phyloP scores from a whole-genome alignment of 2,329 filamentous ascomycete species.

The Blastomyces percursus region DNA sequence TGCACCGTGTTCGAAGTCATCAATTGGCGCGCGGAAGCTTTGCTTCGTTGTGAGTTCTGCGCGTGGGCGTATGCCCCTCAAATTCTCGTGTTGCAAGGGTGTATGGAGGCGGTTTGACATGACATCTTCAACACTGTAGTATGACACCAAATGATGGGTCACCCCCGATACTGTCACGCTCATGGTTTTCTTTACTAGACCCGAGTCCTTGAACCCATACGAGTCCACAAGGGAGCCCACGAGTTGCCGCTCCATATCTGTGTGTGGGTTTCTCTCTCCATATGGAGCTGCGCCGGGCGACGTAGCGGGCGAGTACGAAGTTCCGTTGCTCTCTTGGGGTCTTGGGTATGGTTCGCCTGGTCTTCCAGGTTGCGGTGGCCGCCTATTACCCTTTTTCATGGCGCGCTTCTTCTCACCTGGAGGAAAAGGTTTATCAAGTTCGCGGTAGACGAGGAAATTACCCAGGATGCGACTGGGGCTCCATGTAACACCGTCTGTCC shows the following conservation, averaged over 20 bases:
- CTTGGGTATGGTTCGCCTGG: constrained; percentile 45
- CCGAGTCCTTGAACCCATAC: constrained; percentile 72
- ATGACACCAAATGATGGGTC: constrained; percentile 76
- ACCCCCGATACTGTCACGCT: constrained; percentile 64
- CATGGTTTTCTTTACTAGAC: constrained; percentile 87
- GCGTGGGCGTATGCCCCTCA: constrained; percentile 45
- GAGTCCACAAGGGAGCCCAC: constrained; percentile 82
- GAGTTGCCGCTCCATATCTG: constrained; percentile 46
- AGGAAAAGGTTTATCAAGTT: constrained; percentile 65
- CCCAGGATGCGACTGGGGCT: constrained; percentile 76
- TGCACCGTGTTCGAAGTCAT: constrained; percentile 42
- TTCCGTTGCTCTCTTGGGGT: constrained; percentile 29
- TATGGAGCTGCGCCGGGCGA: constrained; percentile 20
- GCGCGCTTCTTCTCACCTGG: constrained; percentile 78
- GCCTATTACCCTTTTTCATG: constrained; percentile 54
- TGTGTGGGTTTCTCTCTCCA: constrained; percentile 29
- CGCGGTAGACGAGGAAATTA: constrained; percentile 77
- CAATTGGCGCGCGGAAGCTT: constrained; percentile 56
- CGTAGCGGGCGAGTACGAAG: constrained; percentile 31
- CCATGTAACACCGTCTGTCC: constrained; percentile 89
- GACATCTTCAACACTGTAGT: constrained; percentile 78
- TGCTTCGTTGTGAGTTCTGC: constrained; percentile 49
- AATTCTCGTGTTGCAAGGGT: constrained; percentile 45
- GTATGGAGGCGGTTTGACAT: constrained; percentile 47
- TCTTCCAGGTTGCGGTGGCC: constrained; percentile 33